Percentiles rank a stretch among this genome's conserved stretches.
Evolutionary conservation across 2,329 filamentous ascomycete genomes (phyloP).

Genomic region (Alternaria sp.): DNA sequence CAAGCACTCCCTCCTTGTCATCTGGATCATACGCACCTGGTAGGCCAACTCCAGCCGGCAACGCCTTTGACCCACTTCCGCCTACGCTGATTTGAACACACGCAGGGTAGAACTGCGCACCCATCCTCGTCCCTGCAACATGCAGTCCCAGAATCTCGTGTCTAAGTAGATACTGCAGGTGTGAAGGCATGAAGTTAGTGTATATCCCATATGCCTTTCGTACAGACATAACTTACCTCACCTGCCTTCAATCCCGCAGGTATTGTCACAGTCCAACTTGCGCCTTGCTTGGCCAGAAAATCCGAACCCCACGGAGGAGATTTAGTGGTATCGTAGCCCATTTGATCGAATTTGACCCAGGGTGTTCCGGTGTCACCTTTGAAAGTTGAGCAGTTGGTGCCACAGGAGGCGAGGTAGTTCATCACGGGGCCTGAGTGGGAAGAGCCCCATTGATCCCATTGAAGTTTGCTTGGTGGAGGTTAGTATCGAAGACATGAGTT

Average conservation of each 20-base stretch:
- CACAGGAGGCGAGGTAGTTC: slow-evolving; percentile 51
- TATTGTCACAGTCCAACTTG: slow-evolving; percentile 44
- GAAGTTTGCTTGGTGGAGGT: slow-evolving; percentile 29
- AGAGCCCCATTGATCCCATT: slow-evolving; percentile 47
- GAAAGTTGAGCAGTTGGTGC: slow-evolving; percentile 43
- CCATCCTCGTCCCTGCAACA: slow-evolving; percentile 20
- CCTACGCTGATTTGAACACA: slow-evolving; percentile 29
- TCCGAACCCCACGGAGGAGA: slow-evolving; percentile 49
- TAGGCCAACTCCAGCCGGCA: slow-evolving; percentile 29
- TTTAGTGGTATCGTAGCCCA: slow-evolving; percentile 42
- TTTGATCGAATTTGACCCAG: slow-evolving; percentile 54
- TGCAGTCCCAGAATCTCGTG: slow-evolving; percentile 28
- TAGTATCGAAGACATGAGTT: not conserved
- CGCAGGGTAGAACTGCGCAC: slow-evolving; percentile 30
- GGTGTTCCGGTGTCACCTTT: slow-evolving; percentile 45
- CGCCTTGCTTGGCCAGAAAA: slow-evolving; percentile 46
- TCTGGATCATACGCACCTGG: slow-evolving; percentile 34
- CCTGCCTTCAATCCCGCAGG: slow-evolving; percentile 39
- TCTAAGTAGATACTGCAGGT: slow-evolving; percentile 22
- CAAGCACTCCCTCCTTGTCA: slow-evolving; percentile 29
- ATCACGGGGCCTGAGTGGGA: slow-evolving; percentile 48
- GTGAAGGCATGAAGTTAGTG: too few relatives aligned
- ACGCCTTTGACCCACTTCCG: slow-evolving; percentile 17
- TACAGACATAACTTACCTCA: slow-evolving; percentile 16
- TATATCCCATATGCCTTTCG: too few relatives aligned